Evolutionary conservation across 352 stramenopile species (phyloP).

Genomic region (Globisporangium nunn): DNA sequence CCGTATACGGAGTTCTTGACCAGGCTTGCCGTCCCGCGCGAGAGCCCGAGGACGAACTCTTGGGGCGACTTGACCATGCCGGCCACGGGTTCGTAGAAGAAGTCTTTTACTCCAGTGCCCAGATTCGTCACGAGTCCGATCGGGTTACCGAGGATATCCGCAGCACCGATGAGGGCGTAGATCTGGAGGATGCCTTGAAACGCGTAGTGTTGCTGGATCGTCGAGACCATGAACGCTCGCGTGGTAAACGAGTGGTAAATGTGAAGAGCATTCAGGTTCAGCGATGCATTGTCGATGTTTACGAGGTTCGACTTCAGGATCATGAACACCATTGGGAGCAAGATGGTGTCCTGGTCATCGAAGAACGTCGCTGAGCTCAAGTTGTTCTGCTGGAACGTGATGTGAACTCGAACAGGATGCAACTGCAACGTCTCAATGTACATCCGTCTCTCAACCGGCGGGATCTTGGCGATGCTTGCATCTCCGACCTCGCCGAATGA

Average conservation of each 20-base stretch:
- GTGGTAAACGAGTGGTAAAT: conserved; percentile 79
- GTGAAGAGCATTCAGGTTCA: conserved; percentile 80
- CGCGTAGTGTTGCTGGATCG: conserved; percentile 78
- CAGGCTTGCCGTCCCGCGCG: conserved; percentile 82
- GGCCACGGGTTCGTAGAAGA: conserved; percentile 88
- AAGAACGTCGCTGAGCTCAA: conserved; percentile 33
- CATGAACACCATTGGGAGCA: conserved; percentile 51
- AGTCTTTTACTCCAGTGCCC: conserved; percentile 83
- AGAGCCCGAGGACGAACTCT: conserved; percentile 86
- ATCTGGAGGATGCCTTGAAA: conserved; percentile 74
- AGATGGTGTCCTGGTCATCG: conserved; percentile 28
- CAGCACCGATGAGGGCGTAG: conserved; percentile 63
- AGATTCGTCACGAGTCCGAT: conserved; percentile 85
- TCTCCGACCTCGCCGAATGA: neutral
- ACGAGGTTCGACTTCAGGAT: conserved; percentile 57
- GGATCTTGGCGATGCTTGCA: conserved; percentile 16
- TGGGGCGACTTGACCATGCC: conserved; percentile 82
- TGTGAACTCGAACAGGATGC: conserved; percentile 69
- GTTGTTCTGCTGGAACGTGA: conserved; percentile 72
- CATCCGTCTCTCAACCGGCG: conserved; percentile 47
- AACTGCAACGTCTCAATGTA: conserved; percentile 84
- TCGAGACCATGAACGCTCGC: conserved; percentile 55
- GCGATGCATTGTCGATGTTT: conserved; percentile 71
- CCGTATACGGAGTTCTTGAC: conserved; percentile 89
- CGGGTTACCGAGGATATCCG: conserved; percentile 88